Base-by-base conservation (phyloP, 805 yeast genomes). In the Metschnikowia colocasiae region DNA sequence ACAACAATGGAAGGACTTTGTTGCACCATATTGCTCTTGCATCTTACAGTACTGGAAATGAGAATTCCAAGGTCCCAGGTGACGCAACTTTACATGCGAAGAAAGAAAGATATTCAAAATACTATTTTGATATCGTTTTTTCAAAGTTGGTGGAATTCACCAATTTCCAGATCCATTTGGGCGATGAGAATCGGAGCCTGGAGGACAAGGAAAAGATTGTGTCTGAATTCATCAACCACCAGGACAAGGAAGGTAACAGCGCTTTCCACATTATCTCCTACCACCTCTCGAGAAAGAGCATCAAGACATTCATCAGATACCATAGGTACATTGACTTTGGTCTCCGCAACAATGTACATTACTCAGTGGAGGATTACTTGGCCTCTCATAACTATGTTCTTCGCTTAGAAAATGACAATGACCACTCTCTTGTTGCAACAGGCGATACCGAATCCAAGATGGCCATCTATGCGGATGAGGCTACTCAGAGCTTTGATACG, bases 241-340 rank as follows among this genome's bases (percentile, higher is more conserved):
- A 85, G 53, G 99, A 94, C 67, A 73, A 81, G 46, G 91, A 91
- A 59, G 99, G 99, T 22, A 97, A 94, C 62, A 94, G 99, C 0
- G 91, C 97, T 40, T 73, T 94, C 50, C 95, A 91, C 61, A 87
- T 94, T 47, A 95, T 95, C 0, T 94, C 97, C 33, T 57, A 59
- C 46, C 56, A 56, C 47, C 44, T 62, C 42, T 55, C 59, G 44
- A 59, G 58, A 32, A 55, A 53, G 45, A 56, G 63, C 43, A 58
- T 62, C 50, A 56, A 54, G 44, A 59, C 58, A 7, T 59, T 61
- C 47, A 61, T 61, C n/a, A 36, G 36, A 16, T 55, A 56, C 43
- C 66, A 61, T 55, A 55, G 53, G 44, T 59, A 51, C 38, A 56
- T 62, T 36, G 63, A 61, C 47, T 57, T 62, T 34, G 38, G 51